phyloP scores from a whole-genome alignment of 768 basidiomycete genomes.

The Lactarius quietus region DNA sequence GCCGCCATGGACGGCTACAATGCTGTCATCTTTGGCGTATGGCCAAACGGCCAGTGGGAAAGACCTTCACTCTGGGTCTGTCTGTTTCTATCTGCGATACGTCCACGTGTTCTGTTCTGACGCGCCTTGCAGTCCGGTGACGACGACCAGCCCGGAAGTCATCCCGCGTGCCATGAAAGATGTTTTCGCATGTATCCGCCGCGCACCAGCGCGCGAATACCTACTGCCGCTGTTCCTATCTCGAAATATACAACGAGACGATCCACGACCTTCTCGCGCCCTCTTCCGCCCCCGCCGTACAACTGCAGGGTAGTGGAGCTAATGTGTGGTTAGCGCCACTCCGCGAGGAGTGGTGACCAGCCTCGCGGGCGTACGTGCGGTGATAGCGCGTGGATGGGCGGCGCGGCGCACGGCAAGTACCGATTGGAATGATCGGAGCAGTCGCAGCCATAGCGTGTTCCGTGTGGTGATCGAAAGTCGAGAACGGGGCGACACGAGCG shows the following conservation, averaged over 20 bases:
- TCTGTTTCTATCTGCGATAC: not conserved
- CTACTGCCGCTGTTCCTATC: slow-evolving; percentile 93
- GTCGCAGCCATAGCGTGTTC: slow-evolving; percentile 92
- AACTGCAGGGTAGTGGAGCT: slow-evolving; percentile 64
- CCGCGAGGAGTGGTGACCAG: slow-evolving; percentile 93
- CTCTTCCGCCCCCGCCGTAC: slow-evolving; percentile 53
- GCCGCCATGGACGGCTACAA: slow-evolving; percentile 98
- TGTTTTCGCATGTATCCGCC: slow-evolving; percentile 79
- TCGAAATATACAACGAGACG: slow-evolving; percentile 96
- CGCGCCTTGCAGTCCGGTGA: slow-evolving; percentile 52
- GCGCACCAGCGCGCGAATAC: slow-evolving; percentile 79
- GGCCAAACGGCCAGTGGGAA: slow-evolving; percentile 85
- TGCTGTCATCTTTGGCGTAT: slow-evolving; percentile 90
- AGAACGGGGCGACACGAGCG: slow-evolving; percentile 55
- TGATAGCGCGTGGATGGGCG: slow-evolving; percentile 81
- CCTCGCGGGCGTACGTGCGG: slow-evolving; percentile 78
- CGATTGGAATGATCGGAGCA: slow-evolving; percentile 98
- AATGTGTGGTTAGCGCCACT: slow-evolving; percentile 70
- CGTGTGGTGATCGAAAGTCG: slow-evolving; percentile 88
- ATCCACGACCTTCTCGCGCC: slow-evolving; percentile 85
- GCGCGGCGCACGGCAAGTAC: slow-evolving; percentile 89
- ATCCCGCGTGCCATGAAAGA: slow-evolving; percentile 92
- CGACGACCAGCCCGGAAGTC: slow-evolving; percentile 85
- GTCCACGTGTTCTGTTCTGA: not conserved
- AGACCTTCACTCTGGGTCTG: slow-evolving; percentile 64